Percentiles rank a stretch among this genome's conserved stretches.
Conservation (phyloP, 1,139 yeast genomes). For the Saccharomyces hybrid region DNA sequence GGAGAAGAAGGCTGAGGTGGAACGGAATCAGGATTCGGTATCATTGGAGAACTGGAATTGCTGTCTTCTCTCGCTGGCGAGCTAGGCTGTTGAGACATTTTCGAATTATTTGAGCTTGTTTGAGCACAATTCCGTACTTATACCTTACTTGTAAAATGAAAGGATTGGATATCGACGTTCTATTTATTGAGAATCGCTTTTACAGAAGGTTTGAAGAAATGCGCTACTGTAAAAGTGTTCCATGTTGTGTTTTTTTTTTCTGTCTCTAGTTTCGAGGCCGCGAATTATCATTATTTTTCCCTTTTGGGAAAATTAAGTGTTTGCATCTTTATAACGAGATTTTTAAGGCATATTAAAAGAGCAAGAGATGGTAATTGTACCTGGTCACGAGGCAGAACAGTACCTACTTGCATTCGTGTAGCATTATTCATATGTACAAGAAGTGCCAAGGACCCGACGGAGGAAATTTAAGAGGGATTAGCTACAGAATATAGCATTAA, state of each 20-base stretch:
- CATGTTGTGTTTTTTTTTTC: background rate
- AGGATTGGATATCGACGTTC: background rate
- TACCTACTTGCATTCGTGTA: background rate
- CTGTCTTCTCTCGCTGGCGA: too few species aligned
- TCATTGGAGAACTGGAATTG: constrained; percentile 10
- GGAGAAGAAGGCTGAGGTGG: constrained; percentile 33
- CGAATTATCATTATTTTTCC: constrained; percentile 5
- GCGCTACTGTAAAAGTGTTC: too few species aligned
- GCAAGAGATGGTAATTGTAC: too few species aligned
- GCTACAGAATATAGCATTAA: too few species aligned
- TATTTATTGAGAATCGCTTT: too few species aligned
- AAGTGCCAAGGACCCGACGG: background rate
- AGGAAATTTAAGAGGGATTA: too few species aligned
- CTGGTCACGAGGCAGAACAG: too few species aligned
- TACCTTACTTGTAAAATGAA: too few species aligned
- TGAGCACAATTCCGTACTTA: background rate
- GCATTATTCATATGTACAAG: background rate
- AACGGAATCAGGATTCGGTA: constrained; percentile 13
- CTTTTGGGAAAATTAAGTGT: constrained; percentile 2
- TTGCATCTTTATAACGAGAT: background rate
- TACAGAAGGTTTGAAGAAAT: too few species aligned
- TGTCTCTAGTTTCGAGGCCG: background rate
- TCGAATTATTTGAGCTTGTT: background rate
- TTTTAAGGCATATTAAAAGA: too few species aligned
- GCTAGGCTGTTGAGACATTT: constrained; percentile 24